Conservation (phyloP, 177 flowering plant species). For the Tripterygium wilfordii region DNA sequence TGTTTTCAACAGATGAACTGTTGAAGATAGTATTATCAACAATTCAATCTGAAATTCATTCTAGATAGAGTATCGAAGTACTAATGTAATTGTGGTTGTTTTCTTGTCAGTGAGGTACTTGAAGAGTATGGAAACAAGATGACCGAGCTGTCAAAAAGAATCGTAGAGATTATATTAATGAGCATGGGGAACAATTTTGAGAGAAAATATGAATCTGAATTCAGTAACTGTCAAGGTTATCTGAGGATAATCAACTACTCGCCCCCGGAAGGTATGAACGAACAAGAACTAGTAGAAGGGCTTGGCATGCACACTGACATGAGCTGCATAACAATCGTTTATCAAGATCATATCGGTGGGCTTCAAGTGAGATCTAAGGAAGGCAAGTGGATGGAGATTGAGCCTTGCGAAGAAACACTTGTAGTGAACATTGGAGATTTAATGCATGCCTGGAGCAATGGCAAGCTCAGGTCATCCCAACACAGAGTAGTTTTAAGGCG, state of each 20-base stretch:
- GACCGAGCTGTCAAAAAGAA: constrained; percentile 46
- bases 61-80: no score
- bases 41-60: no score
- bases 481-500: constrained; percentile 65
- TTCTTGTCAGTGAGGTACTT: constrained; percentile 41
- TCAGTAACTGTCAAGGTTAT: constrained; percentile 70
- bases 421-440: constrained; percentile 87
- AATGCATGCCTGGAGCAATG: constrained; percentile 93
- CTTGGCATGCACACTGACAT: constrained; percentile 94
- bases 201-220: constrained; percentile 42
- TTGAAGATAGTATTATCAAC: no score
- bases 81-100: not conserved
- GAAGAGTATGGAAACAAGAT: constrained; percentile 69
- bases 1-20: not conserved
- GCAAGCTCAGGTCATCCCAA: constrained; percentile 61
- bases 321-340: constrained; percentile 79
- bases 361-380: constrained; percentile 75
- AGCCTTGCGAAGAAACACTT: constrained; percentile 50
- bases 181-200: constrained; percentile 48
- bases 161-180: constrained; percentile 32
- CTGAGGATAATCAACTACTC: constrained; percentile 71
- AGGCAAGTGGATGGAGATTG: constrained; percentile 73
- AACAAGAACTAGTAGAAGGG: constrained; percentile 61
- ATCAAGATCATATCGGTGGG: constrained; percentile 74
- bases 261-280: constrained; percentile 27